Conservation (phyloP, 2,329 filamentous ascomycete genomes). For the Geosmithia flava region DNA sequence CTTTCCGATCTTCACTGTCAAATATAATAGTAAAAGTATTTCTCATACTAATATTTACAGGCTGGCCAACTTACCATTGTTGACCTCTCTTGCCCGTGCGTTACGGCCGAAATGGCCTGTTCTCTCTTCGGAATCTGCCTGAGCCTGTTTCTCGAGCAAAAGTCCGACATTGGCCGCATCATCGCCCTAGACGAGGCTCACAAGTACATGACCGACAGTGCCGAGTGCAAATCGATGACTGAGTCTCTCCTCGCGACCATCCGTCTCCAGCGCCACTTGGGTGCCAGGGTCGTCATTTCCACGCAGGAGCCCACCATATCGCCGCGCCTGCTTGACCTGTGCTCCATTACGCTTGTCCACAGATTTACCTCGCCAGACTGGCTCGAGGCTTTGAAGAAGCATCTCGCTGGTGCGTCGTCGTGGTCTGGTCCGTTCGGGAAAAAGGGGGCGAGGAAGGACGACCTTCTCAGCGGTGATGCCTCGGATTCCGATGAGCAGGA, state of each 20-base stretch:
- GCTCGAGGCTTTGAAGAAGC: constrained; percentile 29
- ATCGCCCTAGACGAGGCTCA: constrained; percentile 69
- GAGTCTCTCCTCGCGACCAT: constrained; percentile 50
- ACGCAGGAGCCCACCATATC: constrained; percentile 70
- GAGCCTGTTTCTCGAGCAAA: constrained; percentile 48
- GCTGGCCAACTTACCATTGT: constrained; percentile 29
- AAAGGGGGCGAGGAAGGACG: background rate
- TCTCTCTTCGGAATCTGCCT: constrained; percentile 62
- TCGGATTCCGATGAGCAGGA: background rate
- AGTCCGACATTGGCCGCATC: constrained; percentile 35
- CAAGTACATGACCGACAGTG: constrained; percentile 52
- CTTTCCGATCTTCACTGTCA: background rate
- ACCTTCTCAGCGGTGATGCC: background rate
- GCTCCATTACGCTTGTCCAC: constrained; percentile 60
- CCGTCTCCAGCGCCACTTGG: constrained; percentile 59
- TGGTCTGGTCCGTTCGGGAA: background rate
- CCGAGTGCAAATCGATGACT: constrained; percentile 45
- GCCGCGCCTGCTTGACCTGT: constrained; percentile 55
- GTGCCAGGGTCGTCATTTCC: constrained; percentile 54
- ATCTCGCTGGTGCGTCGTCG: constrained; percentile 28
- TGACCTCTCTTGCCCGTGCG: constrained; percentile 61
- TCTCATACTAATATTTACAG: constrained; percentile 1
- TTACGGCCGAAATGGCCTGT: constrained; percentile 55
- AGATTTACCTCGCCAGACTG: constrained; percentile 57
- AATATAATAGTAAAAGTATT: background rate